These are phyloP conservation scores for Aspergillus kassunensis DNA, from an alignment of 495 filamentous ascomycete genomes.

Conservation along the genomic window DNA sequence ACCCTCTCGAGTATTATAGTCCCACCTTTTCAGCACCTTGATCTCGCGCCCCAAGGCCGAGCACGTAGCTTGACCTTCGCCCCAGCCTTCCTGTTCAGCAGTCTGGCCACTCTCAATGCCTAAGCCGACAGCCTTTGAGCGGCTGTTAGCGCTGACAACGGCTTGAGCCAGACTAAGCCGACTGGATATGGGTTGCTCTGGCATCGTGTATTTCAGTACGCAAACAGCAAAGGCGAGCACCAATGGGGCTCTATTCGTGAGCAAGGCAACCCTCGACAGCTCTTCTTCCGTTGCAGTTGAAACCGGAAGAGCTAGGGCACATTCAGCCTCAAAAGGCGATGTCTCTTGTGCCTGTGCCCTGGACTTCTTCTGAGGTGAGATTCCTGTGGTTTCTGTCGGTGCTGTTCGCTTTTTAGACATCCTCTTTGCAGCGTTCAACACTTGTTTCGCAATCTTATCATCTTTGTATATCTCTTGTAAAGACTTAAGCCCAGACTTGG, in stretches of 20 bases:
- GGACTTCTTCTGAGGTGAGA: slow-evolving; percentile 18
- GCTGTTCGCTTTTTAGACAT: slow-evolving; percentile 55
- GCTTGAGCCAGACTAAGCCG: slow-evolving; percentile 75
- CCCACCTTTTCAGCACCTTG: slow-evolving; percentile 68
- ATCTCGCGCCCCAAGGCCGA: slow-evolving; percentile 69
- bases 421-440: slow-evolving; percentile 57
- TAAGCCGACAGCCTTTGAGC: slow-evolving; percentile 68
- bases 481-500: slow-evolving; percentile 50
- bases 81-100: slow-evolving; percentile 69
- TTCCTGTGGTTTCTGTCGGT: slow-evolving; percentile 27
- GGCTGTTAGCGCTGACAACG: slow-evolving; percentile 71
- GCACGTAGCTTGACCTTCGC: slow-evolving; percentile 67
- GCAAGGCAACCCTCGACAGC: slow-evolving; percentile 52
- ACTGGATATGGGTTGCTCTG: slow-evolving; percentile 76
- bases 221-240: slow-evolving; percentile 76
- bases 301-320: slow-evolving; percentile 59
- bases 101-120: slow-evolving; percentile 63
- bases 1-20: slow-evolving; percentile 61
- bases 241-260: slow-evolving; percentile 76
- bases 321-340: slow-evolving; percentile 62
- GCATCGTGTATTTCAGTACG: slow-evolving; percentile 73
- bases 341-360: slow-evolving; percentile 16
- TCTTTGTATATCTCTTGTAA: slow-evolving; percentile 62
- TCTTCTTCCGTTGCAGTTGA: slow-evolving; percentile 50
- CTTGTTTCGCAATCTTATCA: slow-evolving; percentile 64